Evolutionary conservation across 805 yeast species (phyloP), one percentile per base, ranked within the genome.

Genomic region (Suhomyces faveliae): DNA sequence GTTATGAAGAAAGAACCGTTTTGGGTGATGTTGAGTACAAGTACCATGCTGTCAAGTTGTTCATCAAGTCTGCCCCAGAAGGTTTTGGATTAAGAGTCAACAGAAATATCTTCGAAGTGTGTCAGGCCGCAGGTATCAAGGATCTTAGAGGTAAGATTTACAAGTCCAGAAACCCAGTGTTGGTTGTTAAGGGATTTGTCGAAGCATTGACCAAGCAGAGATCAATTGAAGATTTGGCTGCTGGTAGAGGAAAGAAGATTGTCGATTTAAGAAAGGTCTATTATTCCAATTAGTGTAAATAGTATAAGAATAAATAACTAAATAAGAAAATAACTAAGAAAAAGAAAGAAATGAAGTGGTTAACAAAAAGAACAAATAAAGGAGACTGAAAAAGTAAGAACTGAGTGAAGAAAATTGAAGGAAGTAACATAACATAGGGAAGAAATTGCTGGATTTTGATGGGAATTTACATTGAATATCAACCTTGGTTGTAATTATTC

Each of bases 41-140:
- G 64, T 89, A 73, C 69, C 97, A 91, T 60, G 95, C 97, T 33
- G 91, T 90, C 46, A 80, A 85, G 57, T 77, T 94, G 56, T 81
- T 84, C 56, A 73, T 94, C 59, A 81, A 90, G 63, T 81, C 96
- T 2, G 91, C 96, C 1, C 94, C 96, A 20, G 85, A 96, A 1
- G 98, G 97, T 60, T 86, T 86, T 53, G 99, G 99, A 17, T 77
- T 94, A 51, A 79, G 97, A 59, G 96, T 90, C 40, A 91, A 91
- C 70, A 95, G 88, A 55, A 81, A 85, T 66, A 84, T 94, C 53
- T 89, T 85, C 60, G 97, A 90, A 71, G 82, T 94, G 49, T 91
- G 97, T 67, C 87, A 86, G 64, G 83, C 90, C 50, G 96, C 91
- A 1, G 99, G 99, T 53, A 89, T 94, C 66, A 87, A 86, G 67